Conservation (phyloP, 768 basidiomycete species). For the Suillus subluteus region DNA sequence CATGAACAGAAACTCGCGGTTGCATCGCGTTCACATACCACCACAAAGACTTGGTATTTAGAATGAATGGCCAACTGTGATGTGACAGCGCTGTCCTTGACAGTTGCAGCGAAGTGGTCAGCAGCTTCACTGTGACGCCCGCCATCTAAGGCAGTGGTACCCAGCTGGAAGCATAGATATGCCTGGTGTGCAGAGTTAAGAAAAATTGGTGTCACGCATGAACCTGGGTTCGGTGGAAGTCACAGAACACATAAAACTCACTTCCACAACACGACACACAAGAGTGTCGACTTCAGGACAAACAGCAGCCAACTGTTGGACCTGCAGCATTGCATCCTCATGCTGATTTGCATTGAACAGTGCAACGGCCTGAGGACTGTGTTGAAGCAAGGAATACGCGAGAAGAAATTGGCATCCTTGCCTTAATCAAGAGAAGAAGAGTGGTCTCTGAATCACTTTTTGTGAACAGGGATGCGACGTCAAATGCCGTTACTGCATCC, state of each 20-base stretch:
- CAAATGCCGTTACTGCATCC: neutral
- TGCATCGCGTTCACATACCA: neutral
- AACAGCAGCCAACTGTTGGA: neutral
- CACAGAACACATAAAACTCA: neutral
- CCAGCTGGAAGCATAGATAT: neutral
- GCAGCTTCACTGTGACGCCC: neutral
- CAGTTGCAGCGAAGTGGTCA: neutral
- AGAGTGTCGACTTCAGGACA: neutral
- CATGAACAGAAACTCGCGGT: neutral
- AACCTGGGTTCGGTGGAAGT: neutral
- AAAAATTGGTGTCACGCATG: neutral
- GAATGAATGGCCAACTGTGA: neutral
- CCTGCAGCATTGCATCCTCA: neutral
- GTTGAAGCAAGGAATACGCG: neutral
- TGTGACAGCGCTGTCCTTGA: neutral
- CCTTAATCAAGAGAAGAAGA: neutral
- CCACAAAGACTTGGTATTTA: neutral
- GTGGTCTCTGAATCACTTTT: neutral
- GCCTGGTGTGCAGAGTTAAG: neutral
- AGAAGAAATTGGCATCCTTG: neutral
- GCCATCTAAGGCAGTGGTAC: neutral
- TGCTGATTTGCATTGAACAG: slow-evolving; percentile 4
- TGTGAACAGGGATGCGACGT: neutral
- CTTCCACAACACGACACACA: neutral
- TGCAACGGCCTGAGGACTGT: neutral